Evolutionary conservation across 495 filamentous ascomycete species (phyloP), one percentile per base, ranked within the genome.

Genomic region (Talaromyces proteolyticus): DNA sequence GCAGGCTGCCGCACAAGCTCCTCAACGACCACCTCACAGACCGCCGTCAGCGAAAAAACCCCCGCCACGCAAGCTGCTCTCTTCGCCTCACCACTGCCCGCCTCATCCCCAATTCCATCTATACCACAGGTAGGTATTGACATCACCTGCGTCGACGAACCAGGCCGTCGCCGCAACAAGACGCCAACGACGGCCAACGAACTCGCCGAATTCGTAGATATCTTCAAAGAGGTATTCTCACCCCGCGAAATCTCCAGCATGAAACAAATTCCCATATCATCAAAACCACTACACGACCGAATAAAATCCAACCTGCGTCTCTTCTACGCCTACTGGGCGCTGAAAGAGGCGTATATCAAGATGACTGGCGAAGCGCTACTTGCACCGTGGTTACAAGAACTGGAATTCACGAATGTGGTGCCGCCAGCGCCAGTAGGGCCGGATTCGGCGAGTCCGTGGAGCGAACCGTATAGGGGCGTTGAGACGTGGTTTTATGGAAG

Each of bases 261-360:
- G 65, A 81, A 78, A 39, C 64, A 23, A 66, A 60, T 18, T 51
- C 62, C 20, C n/a, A n/a, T n/a, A 39, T 53, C 34, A 59, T 64
- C 38, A 57, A 48, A n/a, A 8, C 24, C 56, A 18, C 59, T 64
- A 7, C 54, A 61, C 26, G 64, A 59, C 1, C 52, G 72, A 14
- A 69, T 85, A 18, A 70, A 77, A 39, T 78, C 76, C 38, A 79
- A 84, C 24, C 70, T 94, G 38, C 74, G 91, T 2, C 70, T 82
- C 4, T 96, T 96, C 64, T 95, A 93, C 58, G 82, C 90, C 2
- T 87, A 86, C 55, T 96, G 89, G 88, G 89, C 85, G 48, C 73
- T 93, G 47, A 87, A 93, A 56, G 91, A 96, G 68, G 87, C 91
- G 1, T 96, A 91, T 67, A 81, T 96, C 54, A 96, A 96, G 77